Evolutionary conservation across 352 stramenopile species (phyloP).

Genomic region (Elongisporangium anandrum): DNA sequence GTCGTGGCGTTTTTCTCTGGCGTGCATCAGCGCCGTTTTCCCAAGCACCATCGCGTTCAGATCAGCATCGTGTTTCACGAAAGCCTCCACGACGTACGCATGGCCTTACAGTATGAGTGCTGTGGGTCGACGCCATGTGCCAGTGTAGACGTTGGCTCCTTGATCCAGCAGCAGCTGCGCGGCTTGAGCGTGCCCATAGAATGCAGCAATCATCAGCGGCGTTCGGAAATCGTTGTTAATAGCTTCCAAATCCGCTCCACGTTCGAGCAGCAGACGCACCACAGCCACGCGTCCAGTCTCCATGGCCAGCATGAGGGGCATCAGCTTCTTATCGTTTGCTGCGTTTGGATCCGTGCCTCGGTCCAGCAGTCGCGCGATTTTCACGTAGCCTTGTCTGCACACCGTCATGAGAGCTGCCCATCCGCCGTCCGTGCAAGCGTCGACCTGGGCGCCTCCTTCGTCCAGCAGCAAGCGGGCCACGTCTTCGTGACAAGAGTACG

Average conservation of each 20-base stretch:
- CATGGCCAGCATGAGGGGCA: conserved; percentile 46
- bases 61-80: not conserved
- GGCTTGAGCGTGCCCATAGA: conserved; percentile 68
- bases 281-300: conserved; percentile 44
- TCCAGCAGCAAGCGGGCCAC: conserved; percentile 50
- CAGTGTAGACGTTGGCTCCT: not conserved
- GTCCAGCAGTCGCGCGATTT: conserved; percentile 53
- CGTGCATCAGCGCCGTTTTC: not conserved
- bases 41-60: not conserved
- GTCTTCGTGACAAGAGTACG: conserved; percentile 72
- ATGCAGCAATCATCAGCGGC: conserved; percentile 35
- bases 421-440: not conserved
- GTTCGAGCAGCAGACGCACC: conserved; percentile 59
- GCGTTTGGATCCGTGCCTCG: conserved; percentile 34
- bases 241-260: conserved; percentile 63
- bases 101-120: not conserved
- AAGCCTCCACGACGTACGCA: not conserved
- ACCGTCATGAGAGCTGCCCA: not conserved
- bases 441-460: conserved; percentile 9
- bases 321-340: conserved; percentile 56
- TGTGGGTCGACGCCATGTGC: not conserved
- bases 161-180: conserved; percentile 56
- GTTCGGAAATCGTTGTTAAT: conserved; percentile 65
- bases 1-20: not conserved
- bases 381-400: conserved; percentile 55